Evolutionary conservation across 441 rosid species (phyloP).

Genomic region (Populus hybrid): DNA sequence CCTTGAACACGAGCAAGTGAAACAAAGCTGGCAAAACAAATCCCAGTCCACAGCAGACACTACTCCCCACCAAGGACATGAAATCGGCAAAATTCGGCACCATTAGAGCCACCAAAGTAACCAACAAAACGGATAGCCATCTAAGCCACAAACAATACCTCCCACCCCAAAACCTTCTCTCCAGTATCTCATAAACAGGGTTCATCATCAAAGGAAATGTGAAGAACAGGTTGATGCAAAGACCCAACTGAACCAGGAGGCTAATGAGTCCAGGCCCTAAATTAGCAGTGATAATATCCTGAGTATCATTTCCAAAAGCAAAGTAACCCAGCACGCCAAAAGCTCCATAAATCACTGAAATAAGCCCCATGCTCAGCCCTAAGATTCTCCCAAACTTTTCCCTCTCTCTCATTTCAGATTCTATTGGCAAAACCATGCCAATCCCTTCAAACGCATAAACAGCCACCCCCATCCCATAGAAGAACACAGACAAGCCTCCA

Average conservation of each 20-base stretch:
- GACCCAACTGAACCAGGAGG: conserved; percentile 57
- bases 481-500: conserved; percentile 51
- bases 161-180: conserved; percentile 57
- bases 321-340: conserved; percentile 75
- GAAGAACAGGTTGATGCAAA: conserved; percentile 72
- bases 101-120: conserved; percentile 54
- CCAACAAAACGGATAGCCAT: conserved; percentile 59
- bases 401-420: conserved; percentile 61
- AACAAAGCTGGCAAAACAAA: conserved; percentile 71
- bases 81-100: conserved; percentile 84
- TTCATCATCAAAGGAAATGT: conserved; percentile 88
- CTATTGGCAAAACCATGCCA: conserved; percentile 81
- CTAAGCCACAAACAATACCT: conserved; percentile 67
- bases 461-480: conserved; percentile 81
- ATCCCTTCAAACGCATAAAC: conserved; percentile 72
- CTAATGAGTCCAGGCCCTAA: conserved; percentile 56
- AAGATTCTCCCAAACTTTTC: conserved; percentile 52
- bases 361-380: conserved; percentile 47
- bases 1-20: conserved; percentile 68
- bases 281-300: conserved; percentile 70
- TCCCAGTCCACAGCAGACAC: conserved; percentile 71
- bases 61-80: conserved; percentile 74
- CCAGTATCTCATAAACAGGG: conserved; percentile 73
- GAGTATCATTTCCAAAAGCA: conserved; percentile 64
- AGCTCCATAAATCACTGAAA: conserved; percentile 50